Base-by-base conservation (phyloP, 352 stramenopile genomes). In the Plasmopara muralis region DNA sequence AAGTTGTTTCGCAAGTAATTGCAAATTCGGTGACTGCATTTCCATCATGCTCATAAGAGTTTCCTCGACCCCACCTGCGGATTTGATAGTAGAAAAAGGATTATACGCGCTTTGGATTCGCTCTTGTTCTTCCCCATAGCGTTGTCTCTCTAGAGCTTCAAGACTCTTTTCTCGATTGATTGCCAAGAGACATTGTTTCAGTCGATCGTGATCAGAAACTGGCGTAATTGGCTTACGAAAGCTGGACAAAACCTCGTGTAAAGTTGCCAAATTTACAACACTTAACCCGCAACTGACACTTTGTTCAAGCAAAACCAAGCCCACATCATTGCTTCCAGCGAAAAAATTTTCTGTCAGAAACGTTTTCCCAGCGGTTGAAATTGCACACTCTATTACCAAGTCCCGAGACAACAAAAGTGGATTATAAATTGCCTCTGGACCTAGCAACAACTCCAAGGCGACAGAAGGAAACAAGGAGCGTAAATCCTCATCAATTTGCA, bases 61-160 rank as follows among this genome's bases (percentile, higher is more conserved):
- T 30, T 82, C 63, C 16, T 85, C 76, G 1, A 87, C 68, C 0
- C 76, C 76, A 33, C 76, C 76, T 4, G 52, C 53, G 25, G 53
- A 44, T 57, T 83, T 85, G 44, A 87, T 85, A 1, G 57, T 53
- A 12, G 70, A 60, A 16, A 87, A 87, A 6, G 76, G 76, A 31
- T 85, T 74, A 47, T 85, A 85, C 4, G 62, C 66, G 28, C 14
- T 55, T 42, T 52, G 46, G 42, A 50, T 34, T 33, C 54, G 54
- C 18, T 44, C 43, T 28, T 55, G 64, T 47, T 60, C 63, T 16
- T 58, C 44, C 2, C 47, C 57, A n/a, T 12, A 35, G 2, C 54
- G 41, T 35, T 64, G 49, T 25, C 7, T 37, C 35, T 69, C 62
- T 2, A 43, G 15, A 2, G 31, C 18, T 42, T 87, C 73, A 0